Conservation (phyloP, 2,329 filamentous ascomycete genomes). For the Epichloe sibirici region DNA sequence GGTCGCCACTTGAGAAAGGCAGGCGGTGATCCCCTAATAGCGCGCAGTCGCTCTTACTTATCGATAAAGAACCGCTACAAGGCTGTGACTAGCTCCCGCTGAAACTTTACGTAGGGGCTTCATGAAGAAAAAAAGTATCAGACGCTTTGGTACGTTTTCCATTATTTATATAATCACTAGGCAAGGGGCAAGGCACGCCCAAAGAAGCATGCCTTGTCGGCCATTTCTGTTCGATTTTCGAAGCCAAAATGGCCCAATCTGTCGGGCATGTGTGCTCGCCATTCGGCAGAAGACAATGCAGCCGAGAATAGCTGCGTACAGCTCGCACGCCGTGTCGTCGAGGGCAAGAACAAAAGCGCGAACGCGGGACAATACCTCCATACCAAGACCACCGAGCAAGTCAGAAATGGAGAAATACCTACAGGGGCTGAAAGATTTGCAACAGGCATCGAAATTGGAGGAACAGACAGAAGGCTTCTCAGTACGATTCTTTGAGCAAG, state of each 20-base stretch:
- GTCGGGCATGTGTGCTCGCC: constrained; percentile 23
- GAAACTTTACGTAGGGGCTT: not conserved
- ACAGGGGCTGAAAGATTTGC: constrained; percentile 16
- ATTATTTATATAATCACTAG: not conserved
- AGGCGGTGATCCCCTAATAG: constrained; percentile 10
- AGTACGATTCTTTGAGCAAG: constrained; percentile 38
- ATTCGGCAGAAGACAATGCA: constrained; percentile 17
- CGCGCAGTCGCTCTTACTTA: constrained; percentile 11
- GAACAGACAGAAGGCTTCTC: constrained; percentile 14
- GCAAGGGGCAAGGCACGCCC: not conserved
- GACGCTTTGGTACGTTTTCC: not conserved
- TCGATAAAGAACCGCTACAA: constrained; percentile 17
- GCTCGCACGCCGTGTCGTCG: constrained; percentile 16
- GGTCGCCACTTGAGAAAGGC: constrained; percentile 2
- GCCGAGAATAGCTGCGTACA: constrained; percentile 21
- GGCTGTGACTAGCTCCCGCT: not conserved
- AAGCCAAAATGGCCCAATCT: constrained; percentile 24
- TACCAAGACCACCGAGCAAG: constrained; percentile 14
- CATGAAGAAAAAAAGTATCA: not conserved
- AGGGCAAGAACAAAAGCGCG: constrained; percentile 9
- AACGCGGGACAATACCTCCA: constrained; percentile 7
- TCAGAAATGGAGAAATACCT: constrained; percentile 17
- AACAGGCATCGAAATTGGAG: constrained; percentile 10
- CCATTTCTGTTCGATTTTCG: constrained; percentile 23
- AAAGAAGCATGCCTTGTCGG: constrained; percentile 22